Conservation (phyloP, 495 filamentous ascomycete genomes). For the Opeltia flavorubescens region DNA sequence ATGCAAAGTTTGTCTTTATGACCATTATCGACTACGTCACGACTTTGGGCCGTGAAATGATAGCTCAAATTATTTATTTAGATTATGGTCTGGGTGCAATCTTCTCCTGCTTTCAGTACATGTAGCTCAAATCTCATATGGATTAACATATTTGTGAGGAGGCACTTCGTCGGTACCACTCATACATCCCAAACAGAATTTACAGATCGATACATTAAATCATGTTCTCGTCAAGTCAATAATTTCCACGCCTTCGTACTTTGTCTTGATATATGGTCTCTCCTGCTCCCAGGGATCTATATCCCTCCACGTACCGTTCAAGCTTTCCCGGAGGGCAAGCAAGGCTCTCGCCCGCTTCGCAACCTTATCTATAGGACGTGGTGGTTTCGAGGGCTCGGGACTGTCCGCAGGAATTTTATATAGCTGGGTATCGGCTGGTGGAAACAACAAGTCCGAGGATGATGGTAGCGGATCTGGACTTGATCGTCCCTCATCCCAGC, state of each 20-base stretch:
- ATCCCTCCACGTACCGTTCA: conserved; percentile 16
- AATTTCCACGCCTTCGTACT: conserved; percentile 9
- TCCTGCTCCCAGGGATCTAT: conserved; percentile 8
- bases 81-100: too few relatives aligned
- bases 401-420: background rate
- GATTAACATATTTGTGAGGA: too few relatives aligned
- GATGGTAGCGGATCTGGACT: conserved; percentile 7
- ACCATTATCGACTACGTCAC: background rate
- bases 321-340: conserved; percentile 9
- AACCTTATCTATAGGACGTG: background rate
- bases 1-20: too few relatives aligned
- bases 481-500: background rate
- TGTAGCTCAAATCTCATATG: too few relatives aligned
- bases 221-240: conserved; percentile 10
- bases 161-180: too few relatives aligned
- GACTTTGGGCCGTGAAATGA: too few relatives aligned
- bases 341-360: background rate
- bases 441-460: conserved; percentile 7
- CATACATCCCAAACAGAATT: too few relatives aligned
- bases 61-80: too few relatives aligned
- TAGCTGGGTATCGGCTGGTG: background rate
- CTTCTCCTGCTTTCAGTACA: too few relatives aligned
- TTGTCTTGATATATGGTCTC: background rate
- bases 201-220: too few relatives aligned
- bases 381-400: background rate